Conservation (phyloP, 768 basidiomycete species). For the Panaeolus cyanescens region DNA sequence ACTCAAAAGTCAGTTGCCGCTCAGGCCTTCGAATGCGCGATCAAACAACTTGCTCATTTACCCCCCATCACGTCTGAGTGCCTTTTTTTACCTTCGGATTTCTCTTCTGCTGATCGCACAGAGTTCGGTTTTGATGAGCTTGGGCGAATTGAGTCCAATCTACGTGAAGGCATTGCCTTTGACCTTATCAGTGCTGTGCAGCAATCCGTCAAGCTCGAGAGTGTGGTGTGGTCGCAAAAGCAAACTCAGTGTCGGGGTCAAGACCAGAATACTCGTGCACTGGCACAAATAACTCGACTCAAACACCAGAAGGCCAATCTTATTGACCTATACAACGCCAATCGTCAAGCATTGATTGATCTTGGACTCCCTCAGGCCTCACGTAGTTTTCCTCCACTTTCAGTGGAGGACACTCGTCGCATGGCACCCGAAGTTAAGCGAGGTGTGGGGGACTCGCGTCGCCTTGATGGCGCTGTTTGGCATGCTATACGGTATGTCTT, state of each 20-base stretch:
- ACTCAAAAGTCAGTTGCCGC: conserved; percentile 9
- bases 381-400: conserved; percentile 9
- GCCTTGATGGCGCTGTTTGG: conserved; percentile 14
- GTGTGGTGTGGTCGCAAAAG: background rate
- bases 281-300: background rate
- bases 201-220: background rate
- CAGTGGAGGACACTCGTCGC: conserved; percentile 11
- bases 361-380: conserved; percentile 1
- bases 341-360: conserved; percentile 5
- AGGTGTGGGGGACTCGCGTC: conserved; percentile 14
- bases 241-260: conserved; percentile 13
- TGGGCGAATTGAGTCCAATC: conserved; percentile 9
- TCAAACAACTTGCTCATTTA: background rate
- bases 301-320: background rate
- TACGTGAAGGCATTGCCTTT: conserved; percentile 16
- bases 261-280: conserved; percentile 8
- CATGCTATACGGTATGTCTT: background rate
- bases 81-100: conserved; percentile 16
- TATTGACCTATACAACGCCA: conserved; percentile 14
- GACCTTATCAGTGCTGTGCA: conserved; percentile 12
- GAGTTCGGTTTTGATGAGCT: conserved; percentile 2
- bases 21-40: conserved; percentile 4
- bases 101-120: background rate
- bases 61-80: background rate
- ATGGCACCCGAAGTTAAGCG: conserved; percentile 13